Evolutionary conservation across 2,329 filamentous ascomycete genomes (phyloP), one percentile per base, ranked within the genome.

Genomic region (Monosporascus sp.): DNA sequence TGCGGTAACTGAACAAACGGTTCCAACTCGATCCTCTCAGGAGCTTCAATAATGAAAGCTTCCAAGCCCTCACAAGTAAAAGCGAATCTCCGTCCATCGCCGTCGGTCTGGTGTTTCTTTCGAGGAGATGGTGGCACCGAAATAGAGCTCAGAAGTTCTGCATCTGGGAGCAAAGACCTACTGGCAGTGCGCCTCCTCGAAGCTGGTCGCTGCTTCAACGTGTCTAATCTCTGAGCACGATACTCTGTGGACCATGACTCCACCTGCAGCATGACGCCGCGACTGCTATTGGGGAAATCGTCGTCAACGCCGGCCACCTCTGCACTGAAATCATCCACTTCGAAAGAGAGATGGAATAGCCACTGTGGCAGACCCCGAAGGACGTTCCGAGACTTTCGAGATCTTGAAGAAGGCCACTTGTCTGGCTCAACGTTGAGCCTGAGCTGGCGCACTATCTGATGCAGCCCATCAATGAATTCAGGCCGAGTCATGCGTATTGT

Each of bases 231-330:
- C 61, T 94, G 89, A 3, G 90, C 89, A 59, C 88, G 87, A 70
- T 99, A 99, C 62, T 97, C 91, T 3, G 89, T 85, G 1, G 87
- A 90, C 83, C 92, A 94, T 0, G 86, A 89, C 60, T 96, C 90
- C 45, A 97, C 76, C 64, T 97, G 92, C 17, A 99, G 66, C 0
- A 90, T 91, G 41, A 96, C 79, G 19, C 94, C 94, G 22, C 91
- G 84, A 16, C 88, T 88, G 52, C 93, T 84, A 45, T 86, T 82
- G 0, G 92, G 96, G 36, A 97, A 90, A 20, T 86, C 84, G 48
- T 86, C 79, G 65, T 99, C 95, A 22, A 94, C 78, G 2, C 94
- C 94, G 19, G 94, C 94, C 51, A 97, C 82, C 68, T 99, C 93
- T 49, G 96, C 77, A 61, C 90, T 94, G 64, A 96, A 91, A 58